Evolutionary conservation across 257 asterid genomes (phyloP), one percentile per base, ranked within the genome.

Genomic region (Asclepias syriaca): DNA sequence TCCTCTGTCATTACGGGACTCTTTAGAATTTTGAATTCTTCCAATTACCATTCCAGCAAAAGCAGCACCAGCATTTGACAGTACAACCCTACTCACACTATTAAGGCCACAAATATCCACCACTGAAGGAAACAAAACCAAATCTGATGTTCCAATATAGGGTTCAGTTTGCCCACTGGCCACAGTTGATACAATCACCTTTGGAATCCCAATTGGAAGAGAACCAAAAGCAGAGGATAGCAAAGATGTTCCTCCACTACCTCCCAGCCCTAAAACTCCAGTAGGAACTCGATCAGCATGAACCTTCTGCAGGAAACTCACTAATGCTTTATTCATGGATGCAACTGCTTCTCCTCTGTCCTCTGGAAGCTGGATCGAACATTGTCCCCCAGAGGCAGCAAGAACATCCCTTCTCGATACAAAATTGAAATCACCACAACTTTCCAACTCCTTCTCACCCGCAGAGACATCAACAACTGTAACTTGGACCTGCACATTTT

Each of bases 91-190:
- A 72, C 97, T 94, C 72, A 94, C 97, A 75, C 70, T 91, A 73
- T 94, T 94, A 77, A 94, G 80, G 69, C 99, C 97, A 82, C 97
- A 94, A 68, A 94, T 83, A 88, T 94, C 99, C 76, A 94, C 99
- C 65, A 94, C 96, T 0, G 99, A 91, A 5, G 99, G 99, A 79
- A 89, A 91, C 80, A 94, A 81, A 83, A 91, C 88, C 87, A 94
- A 83, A 82, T 94, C 99, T n/a, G 99, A 91, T 10, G 97, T 89
- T 76, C 99, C 99, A 73, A 91, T 81, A 77, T 94, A 94, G 13
- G 88, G 86, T 77, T 89, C 93, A 9, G 99, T 91, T 68, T 91
- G 96, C 70, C 97, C 99, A 57, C 97, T 88, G 14, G 97, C 99
- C 80, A 94, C 90, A 37, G 99, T 94, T 0, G 99, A 91, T 69